Conservation (phyloP, 495 filamentous ascomycete genomes). For the Glarea lozoyensis region DNA sequence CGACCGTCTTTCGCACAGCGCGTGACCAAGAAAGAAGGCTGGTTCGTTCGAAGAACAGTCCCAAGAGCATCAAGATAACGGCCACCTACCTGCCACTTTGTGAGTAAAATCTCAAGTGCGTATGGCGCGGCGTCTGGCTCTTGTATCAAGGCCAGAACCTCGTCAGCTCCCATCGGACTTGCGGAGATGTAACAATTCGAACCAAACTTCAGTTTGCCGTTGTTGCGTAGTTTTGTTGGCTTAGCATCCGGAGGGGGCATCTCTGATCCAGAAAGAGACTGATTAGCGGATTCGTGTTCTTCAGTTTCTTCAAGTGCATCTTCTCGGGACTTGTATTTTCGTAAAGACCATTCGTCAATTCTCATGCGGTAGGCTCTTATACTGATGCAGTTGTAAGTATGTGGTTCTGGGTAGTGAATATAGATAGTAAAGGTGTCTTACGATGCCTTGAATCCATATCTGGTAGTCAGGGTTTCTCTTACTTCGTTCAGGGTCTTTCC, state of each 20-base stretch:
- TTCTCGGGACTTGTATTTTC: slow-evolving; percentile 1
- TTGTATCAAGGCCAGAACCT: neutral
- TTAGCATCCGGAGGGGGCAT: no score
- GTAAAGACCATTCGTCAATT: slow-evolving; percentile 7
- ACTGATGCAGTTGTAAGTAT: neutral
- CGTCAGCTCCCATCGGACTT: neutral
- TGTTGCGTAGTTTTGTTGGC: no score
- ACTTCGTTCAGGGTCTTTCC: slow-evolving; percentile 5
- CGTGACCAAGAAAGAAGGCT: neutral
- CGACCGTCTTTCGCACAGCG: neutral
- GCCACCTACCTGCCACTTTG: slow-evolving; percentile 10
- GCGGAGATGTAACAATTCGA: neutral
- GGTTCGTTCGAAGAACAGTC: neutral
- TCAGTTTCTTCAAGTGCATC: neutral
- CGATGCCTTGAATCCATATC: slow-evolving; percentile 6
- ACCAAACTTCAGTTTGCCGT: neutral
- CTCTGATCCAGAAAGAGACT: no score
- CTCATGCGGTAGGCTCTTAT: slow-evolving; percentile 10
- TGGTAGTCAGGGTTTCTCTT: slow-evolving; percentile 1
- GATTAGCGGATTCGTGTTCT: no score
- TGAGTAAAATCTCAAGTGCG: slow-evolving; percentile 7
- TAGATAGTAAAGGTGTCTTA: slow-evolving; percentile 5
- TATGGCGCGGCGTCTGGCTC: neutral
- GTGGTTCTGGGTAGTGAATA: neutral
- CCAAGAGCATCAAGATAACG: slow-evolving; percentile 2